Evolutionary conservation across 192 early-diverging fungal genomes (phyloP), one percentile per base, ranked within the genome.

Genomic region (Backusella psychrophila): DNA sequence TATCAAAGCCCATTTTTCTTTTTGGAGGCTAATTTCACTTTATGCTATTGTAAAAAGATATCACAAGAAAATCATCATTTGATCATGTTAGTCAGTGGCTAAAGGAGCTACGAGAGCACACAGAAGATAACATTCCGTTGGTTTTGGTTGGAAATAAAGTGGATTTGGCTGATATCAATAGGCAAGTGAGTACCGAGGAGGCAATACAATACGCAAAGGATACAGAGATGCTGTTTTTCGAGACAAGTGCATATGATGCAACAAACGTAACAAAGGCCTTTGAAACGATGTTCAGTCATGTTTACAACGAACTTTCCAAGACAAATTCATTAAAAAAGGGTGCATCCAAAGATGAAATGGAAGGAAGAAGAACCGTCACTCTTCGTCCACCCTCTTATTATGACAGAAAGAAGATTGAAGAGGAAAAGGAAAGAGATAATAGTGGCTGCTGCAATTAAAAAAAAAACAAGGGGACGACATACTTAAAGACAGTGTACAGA

Each of bases 61-160:
- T 81, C 65, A 80, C 78, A 72, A 85, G 81, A 26, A 69, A 79
- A 78, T 80, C 92, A 6, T 94, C 95, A 9, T 88, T 96, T 75
- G 89, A 96, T 77, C 93, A 91, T 72, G 94, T 94, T 53, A 94
- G 93, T 77, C 89, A 93, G 39, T 98, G 96, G 96, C 89, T 96
- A 4, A 93, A 93, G 78, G 95, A 98, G 84, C 87, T 98, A 23
- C 92, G 95, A 78, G 92, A 95, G 31, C 95, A 96, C 86, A 94
- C 94, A 9, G 95, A 93, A 77, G 89, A 93, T 42, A 94, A 93
- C 83, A 95, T 96, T 79, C 94, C 96, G 67, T 93, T 98, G 85
- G 92, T 93, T 33, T 84, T 98, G 21, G 92, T 96, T 38, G 96
- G 96, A 41, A 98, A 96, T 88, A 96, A 98, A 83, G 82, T 94